These are phyloP conservation scores for Draba incana DNA, from an alignment of 345 rosid genomes.

Conservation along the genomic window DNA sequence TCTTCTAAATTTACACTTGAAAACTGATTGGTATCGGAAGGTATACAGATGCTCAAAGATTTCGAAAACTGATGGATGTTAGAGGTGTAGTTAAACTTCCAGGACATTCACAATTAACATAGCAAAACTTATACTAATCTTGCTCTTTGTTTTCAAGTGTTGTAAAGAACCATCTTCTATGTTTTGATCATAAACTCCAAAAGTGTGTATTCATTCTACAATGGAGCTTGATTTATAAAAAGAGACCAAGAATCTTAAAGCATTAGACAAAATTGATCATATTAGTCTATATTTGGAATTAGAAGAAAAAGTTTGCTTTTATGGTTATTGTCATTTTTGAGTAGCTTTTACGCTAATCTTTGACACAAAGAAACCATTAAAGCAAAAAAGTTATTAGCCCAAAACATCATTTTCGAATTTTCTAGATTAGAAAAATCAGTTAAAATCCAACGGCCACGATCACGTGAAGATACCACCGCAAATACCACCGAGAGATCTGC, in stretches of 20 bases:
- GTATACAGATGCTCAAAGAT: slow-evolving; percentile 61
- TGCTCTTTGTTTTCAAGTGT: neutral
- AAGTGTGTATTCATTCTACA: neutral
- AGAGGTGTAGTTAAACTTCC: slow-evolving; percentile 58
- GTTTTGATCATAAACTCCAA: neutral
- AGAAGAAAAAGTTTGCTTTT: neutral
- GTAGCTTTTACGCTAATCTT: slow-evolving; percentile 35
- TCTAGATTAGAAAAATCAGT: neutral
- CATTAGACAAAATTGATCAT: neutral
- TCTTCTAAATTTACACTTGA: no score
- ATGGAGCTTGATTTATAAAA: neutral
- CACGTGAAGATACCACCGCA: neutral
- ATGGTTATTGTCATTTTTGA: slow-evolving; percentile 16
- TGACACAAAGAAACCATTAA: slow-evolving; percentile 2
- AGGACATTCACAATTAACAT: slow-evolving; percentile 47
- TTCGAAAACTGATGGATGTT: slow-evolving; percentile 61
- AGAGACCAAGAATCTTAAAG: no score
- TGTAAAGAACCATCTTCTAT: neutral
- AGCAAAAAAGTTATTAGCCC: slow-evolving; percentile 1
- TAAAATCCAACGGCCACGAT: slow-evolving; percentile 39
- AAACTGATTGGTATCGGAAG: slow-evolving; percentile 73
- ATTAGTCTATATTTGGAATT: neutral
- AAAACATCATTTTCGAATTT: slow-evolving; percentile 14
- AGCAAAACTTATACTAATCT: neutral
- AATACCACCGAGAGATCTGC: slow-evolving; percentile 34